Evolutionary conservation across 1,139 yeast genomes (phyloP).

Genomic region (Scheffersomyces illinoinensis): DNA sequence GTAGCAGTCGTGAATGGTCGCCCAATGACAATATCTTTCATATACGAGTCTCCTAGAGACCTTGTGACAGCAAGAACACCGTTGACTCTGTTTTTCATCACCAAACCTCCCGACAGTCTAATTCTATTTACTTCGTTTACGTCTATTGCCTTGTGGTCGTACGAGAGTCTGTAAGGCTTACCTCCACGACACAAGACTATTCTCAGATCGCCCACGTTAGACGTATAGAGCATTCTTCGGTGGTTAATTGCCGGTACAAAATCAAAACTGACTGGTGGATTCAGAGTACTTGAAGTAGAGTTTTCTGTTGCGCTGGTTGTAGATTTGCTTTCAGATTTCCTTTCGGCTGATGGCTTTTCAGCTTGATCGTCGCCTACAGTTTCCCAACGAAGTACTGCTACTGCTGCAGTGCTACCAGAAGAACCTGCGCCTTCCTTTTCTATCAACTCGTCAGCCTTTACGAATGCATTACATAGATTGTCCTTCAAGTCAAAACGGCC

Average conservation of each 20-base stretch:
- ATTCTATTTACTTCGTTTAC: slow-evolving; percentile 73
- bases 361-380: slow-evolving; percentile 6
- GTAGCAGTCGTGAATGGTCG: slow-evolving; percentile 92
- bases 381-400: slow-evolving; percentile 90
- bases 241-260: slow-evolving; percentile 49
- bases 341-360: slow-evolving; percentile 11
- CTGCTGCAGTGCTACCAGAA: slow-evolving; percentile 95
- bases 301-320: not conserved
- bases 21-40: slow-evolving; percentile 88
- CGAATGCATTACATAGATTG: slow-evolving; percentile 59
- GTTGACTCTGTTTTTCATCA: slow-evolving; percentile 88
- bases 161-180: slow-evolving; percentile 73
- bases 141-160: slow-evolving; percentile 95
- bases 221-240: slow-evolving; percentile 80
- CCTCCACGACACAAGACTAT: slow-evolving; percentile 76
- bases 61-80: slow-evolving; percentile 96
- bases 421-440: slow-evolving; percentile 59
- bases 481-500: slow-evolving; percentile 41
- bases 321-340: slow-evolving; percentile 3
- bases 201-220: slow-evolving; percentile 94
- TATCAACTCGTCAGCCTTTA: slow-evolving; percentile 72
- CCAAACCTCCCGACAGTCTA: slow-evolving; percentile 76
- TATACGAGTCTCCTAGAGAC: slow-evolving; percentile 90
- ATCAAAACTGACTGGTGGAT: slow-evolving; percentile 29
- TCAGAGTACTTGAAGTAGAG: not conserved